A percentile compares a stretch with the other conserved stretches of the same genome.
phyloP scores from a whole-genome alignment of 441 rosid genomes.

The Pelargonium cotyledonis region DNA sequence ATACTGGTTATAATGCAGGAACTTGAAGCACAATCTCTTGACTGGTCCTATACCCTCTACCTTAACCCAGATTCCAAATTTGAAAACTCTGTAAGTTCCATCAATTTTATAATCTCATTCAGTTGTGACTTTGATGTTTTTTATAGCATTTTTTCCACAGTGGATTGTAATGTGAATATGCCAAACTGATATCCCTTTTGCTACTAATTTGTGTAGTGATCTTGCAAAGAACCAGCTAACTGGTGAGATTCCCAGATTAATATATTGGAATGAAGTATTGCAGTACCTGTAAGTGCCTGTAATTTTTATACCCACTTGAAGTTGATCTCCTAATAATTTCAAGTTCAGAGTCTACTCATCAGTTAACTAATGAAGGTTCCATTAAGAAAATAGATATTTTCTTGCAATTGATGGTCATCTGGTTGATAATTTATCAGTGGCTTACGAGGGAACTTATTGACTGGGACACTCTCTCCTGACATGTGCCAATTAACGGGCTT shows the following conservation, averaged over 20 bases:
- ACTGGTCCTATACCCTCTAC: conserved; percentile 93
- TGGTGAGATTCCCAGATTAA: conserved; percentile 78
- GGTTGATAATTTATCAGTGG: conserved; percentile 38
- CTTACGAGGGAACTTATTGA: conserved; percentile 65
- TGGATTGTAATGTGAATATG: too few species aligned
- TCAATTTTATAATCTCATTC: background rate
- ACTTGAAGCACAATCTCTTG: conserved; percentile 67
- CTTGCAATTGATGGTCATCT: too few species aligned
- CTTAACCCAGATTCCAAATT: conserved; percentile 77
- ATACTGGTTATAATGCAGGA: conserved; percentile 31
- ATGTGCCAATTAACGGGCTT: conserved; percentile 88
- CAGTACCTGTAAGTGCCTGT: conserved; percentile 70
- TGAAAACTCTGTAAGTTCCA: conserved; percentile 63
- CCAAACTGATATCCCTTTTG: too few species aligned
- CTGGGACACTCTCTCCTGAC: conserved; percentile 78
- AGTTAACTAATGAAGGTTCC: background rate
- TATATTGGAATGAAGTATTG: conserved; percentile 90
- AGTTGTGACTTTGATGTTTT: background rate
- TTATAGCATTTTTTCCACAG: background rate
- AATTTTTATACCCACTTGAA: background rate
- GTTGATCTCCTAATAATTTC: background rate
- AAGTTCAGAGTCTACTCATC: background rate
- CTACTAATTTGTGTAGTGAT: conserved; percentile 35
- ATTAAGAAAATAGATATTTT: too few species aligned
- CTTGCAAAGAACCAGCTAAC: conserved; percentile 72